Conservation (phyloP, 495 filamentous ascomycete genomes). For the Lentithecium fluviatile region DNA sequence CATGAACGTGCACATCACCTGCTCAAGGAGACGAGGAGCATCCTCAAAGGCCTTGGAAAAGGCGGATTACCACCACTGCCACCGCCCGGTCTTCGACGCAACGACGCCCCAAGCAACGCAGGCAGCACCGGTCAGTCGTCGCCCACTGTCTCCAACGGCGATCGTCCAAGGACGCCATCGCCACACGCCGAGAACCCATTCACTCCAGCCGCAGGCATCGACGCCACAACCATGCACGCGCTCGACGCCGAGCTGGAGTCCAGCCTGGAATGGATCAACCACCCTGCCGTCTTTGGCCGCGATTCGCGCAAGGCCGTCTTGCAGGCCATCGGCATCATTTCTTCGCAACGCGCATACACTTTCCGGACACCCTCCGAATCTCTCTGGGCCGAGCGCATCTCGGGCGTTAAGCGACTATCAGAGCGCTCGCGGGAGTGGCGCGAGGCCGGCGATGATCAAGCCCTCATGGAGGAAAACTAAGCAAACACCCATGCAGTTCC, state of each 20-base stretch:
- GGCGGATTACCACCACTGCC: constrained; percentile 92
- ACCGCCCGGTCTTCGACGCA: constrained; percentile 47
- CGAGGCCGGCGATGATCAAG: constrained; percentile 75
- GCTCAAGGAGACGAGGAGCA: constrained; percentile 87
- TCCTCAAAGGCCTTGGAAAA: constrained; percentile 93
- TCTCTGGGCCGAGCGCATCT: constrained; percentile 78
- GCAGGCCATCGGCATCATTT: constrained; percentile 94
- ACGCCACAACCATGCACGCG: constrained; percentile 73
- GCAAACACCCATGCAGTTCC: background rate
- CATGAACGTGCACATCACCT: constrained; percentile 92
- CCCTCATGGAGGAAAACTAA: constrained; percentile 71
- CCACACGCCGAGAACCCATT: constrained; percentile 56
- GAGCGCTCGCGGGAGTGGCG: constrained; percentile 82
- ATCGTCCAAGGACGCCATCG: constrained; percentile 47
- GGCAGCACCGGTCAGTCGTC: constrained; percentile 32
- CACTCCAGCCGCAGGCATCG: constrained; percentile 70
- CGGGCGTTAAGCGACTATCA: constrained; percentile 72
- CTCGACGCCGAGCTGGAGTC: constrained; percentile 88
- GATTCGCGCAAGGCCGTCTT: constrained; percentile 94
- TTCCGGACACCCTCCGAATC: constrained; percentile 84
- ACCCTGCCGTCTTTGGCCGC: constrained; percentile 92
- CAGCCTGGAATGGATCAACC: constrained; percentile 98
- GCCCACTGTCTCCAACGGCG: constrained; percentile 26
- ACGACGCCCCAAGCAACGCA: constrained; percentile 32
- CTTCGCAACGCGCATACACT: constrained; percentile 89